Percentiles rank a stretch among this genome's conserved stretches.
phyloP scores from a whole-genome alignment of 805 yeast species.

The Wickerhamomyces chambardii region DNA sequence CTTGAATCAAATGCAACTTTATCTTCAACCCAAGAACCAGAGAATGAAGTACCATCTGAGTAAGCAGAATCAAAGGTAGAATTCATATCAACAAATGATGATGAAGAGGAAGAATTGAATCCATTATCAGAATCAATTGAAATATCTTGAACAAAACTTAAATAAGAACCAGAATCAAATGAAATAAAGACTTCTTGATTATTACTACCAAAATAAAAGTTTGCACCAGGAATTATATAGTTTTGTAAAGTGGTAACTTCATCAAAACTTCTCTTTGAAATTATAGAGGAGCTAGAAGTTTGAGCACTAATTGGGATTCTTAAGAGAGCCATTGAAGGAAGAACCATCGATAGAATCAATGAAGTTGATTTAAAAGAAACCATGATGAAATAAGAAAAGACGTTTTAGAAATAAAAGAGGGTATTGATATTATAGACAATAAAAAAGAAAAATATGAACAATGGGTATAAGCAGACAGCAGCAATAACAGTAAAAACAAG shows the following conservation, averaged over 20 bases:
- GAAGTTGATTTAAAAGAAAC: no score
- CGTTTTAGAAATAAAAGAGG: not conserved
- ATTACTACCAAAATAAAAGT: slow-evolving; percentile 2
- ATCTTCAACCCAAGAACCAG: slow-evolving; percentile 5
- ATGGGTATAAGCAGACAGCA: no score
- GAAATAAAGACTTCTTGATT: slow-evolving; percentile 1
- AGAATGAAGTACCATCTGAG: slow-evolving; percentile 2
- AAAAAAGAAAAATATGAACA: no score
- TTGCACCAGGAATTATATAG: slow-evolving; percentile 3
- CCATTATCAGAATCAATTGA: slow-evolving; percentile 1
- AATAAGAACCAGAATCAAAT: slow-evolving; percentile 3
- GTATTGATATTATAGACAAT: no score
- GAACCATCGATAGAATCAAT: not conserved
- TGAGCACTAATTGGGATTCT: slow-evolving; percentile 2
- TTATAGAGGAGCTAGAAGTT: not conserved
- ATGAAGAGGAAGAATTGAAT: not conserved
- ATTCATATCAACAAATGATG: not conserved
- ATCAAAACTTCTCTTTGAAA: not conserved
- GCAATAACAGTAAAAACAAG: no score
- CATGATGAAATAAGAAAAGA: no score
- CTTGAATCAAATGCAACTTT: slow-evolving; percentile 4
- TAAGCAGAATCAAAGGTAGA: not conserved
- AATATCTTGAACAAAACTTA: slow-evolving; percentile 2
- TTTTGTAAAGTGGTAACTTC: not conserved
- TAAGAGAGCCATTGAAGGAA: not conserved